A percentile compares a stretch with the other conserved stretches of the same genome.
phyloP scores from a whole-genome alignment of 441 rosid species.

The Melastoma candidum region DNA sequence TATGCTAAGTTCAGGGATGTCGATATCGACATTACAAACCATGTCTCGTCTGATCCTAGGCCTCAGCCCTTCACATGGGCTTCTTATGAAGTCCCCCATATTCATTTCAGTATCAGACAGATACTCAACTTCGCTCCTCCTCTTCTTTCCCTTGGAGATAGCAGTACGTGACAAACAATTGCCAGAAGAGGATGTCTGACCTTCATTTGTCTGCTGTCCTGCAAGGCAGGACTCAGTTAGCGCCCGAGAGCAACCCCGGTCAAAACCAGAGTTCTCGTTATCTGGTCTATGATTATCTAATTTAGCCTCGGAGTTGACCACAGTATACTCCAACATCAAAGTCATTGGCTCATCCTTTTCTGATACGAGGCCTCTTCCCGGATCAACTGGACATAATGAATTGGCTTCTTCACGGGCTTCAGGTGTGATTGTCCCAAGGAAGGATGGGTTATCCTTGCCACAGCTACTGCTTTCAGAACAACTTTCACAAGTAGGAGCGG shows the following conservation, averaged over 20 bases:
- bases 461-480: slow-evolving; percentile 19
- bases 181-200: slow-evolving; percentile 25
- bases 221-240: slow-evolving; percentile 21
- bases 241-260: slow-evolving; percentile 21
- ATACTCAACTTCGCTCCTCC: slow-evolving; percentile 41
- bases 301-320: slow-evolving; percentile 14
- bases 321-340: slow-evolving; percentile 18
- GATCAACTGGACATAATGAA: too few relatives aligned
- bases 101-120: slow-evolving; percentile 24
- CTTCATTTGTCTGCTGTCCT: slow-evolving; percentile 13
- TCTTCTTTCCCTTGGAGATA: slow-evolving; percentile 34
- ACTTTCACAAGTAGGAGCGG: slow-evolving; percentile 15
- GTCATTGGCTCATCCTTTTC: slow-evolving; percentile 14
- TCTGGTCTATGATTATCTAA: slow-evolving; percentile 5
- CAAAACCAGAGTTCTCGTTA: slow-evolving; percentile 10
- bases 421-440: not conserved
- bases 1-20: slow-evolving; percentile 16
- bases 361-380: not conserved
- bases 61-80: slow-evolving; percentile 99
- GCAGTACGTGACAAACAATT: too few relatives aligned
- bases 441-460: slow-evolving; percentile 17
- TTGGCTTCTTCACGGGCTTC: too few relatives aligned
- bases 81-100: slow-evolving; percentile 46
- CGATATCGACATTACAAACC: slow-evolving; percentile 16
- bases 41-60: slow-evolving; percentile 47